Base-by-base conservation (phyloP, 2,329 filamentous ascomycete species). In the Paracoccidioides brasiliensis region DNA sequence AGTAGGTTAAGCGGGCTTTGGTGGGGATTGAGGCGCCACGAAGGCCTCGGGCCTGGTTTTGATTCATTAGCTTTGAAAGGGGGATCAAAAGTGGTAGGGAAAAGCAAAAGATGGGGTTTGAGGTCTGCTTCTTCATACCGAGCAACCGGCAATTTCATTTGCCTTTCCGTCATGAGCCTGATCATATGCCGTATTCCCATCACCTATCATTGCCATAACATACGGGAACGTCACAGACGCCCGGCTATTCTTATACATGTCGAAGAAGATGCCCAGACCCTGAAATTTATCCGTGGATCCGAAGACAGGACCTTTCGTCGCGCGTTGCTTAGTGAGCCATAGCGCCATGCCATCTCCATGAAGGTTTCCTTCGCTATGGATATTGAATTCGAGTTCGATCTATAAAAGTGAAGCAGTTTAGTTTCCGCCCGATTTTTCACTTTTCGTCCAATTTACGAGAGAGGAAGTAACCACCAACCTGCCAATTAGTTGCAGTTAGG, bases 241-340 rank as follows among this genome's bases (percentile, higher is more conserved):
- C 12, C 93, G 84, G 76, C 96, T 95, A 78, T 98, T 98, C 83
- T 98, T 98, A 80, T 98, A 98, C 46, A 93, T 98, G 70, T 98
- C 93, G 74, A 98, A 82, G 76, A 96, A 97, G 71, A 98, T 80
- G 55, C 90, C 93, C 49, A 98, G 80, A 4, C 93, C 93, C 70
- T 98, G 91, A 64, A 97, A 98, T 61, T 82, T 82, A 74, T 98
- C 91, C 35, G 80, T 78, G 62, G 84, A 85, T 52, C 93, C 93
- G 71, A 98, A 98, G 41, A 98, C 91, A 9, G 83, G 80, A 14
- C 93, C 93, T 57, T 78, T 74, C 64, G 84, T 80, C 37, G 82
- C 90, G 61, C 93, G 88, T 73, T 95, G 84, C 74, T 95, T 95
- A 63, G 91, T 97, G 67, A 98, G 80, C 93, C 93, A 98, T 81